Base-by-base conservation (phyloP, 768 basidiomycete genomes). In the Coprinellus aureogranulatus region DNA sequence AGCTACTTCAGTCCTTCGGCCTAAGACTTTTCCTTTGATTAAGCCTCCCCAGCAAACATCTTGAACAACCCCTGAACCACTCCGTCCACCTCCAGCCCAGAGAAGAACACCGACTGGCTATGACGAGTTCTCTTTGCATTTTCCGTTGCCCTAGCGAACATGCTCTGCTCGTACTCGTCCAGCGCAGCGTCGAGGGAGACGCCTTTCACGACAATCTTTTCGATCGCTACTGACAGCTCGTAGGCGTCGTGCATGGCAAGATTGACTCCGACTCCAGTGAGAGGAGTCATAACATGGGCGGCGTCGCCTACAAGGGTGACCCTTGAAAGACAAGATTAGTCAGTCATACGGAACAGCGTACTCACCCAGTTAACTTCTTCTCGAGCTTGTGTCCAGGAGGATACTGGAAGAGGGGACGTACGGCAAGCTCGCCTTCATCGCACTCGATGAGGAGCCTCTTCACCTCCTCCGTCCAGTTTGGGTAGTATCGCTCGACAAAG, bases 221-320 rank as follows among this genome's bases (percentile, higher is more conserved):
- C 54, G 44, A 59, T 59, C 6, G 61, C 58, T 28, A 31, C 27
- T 2, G 64, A 57, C 10, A 66, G 56, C 30, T 67, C 65, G 46
- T 66, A 55, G 1, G 66, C 62, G 51, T 64, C 66, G 27, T 57
- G 46, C 61, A 68, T 61, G 4, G 60, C 65, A 12, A 65, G 58
- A 42, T 68, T 68, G 18, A 67, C 65, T 4, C 68, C 68, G 27
- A 63, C 65, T 12, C 66, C 68, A 0, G 63, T 63, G 48, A 65
- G 66, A n/a, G 66, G 68, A 8, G 64, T 65, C 64, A 68, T 65
- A 25, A 68, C 60, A 59, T 68, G 67, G 2, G 67, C 67, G 20
- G 67, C 66, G 59, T 68, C 66, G 1, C 66, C 67, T 1, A 68
- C 44, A 16, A 67, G 31, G 9, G 66, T 66, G 45, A 63, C 49